Evolutionary conservation across 2,329 filamentous ascomycete species (phyloP), one percentile per base, ranked within the genome.

Genomic region (Phaeosphaeria sp.): DNA sequence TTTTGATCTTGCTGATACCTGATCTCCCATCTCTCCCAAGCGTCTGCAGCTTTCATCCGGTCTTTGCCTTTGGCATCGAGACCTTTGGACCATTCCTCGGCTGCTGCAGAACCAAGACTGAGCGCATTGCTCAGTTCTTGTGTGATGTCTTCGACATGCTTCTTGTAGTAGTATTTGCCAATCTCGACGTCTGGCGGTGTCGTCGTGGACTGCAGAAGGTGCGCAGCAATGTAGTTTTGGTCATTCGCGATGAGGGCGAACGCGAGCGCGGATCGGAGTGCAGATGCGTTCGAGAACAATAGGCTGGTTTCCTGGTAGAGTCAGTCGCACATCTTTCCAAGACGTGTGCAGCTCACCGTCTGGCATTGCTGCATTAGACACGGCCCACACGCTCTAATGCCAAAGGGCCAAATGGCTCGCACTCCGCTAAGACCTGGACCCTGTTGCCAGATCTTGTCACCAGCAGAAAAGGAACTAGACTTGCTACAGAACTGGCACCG

Each of bases 1-100:
- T 54, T 60, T 42, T 44, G 52, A 21, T 46, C 65, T 54, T 46
- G 57, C 39, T 70, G 69, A 52, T 74, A 62, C 59, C 77, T 78
- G 46, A 82, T 77, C 62, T 89, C 87, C 87, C 90, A 94, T 67
- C 87, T 89, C 72, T 93, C 91, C 89, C 90, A 94, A 50, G 89
- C 85, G 25, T 85, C 82, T 27, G 86, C 83, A 71, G 90, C 87
- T 11, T 80, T 82, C 65, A 87, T 84, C 49, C 82, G 78, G 57
- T 86, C 82, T 65, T 85, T 85, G 10, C 90, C 89, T 56, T 86
- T 83, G 25, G 79, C 80, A 44, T 87, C 84, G 3, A 95, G 82
- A 10, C 91, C 91, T 76, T 93, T 93, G 27, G 88, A 81, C 91
- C 91, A 95, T 74, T 93, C 91, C 65, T 92, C 89, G 3, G 85